A percentile compares a stretch with the other conserved stretches of the same genome.
Conservation (phyloP, 768 basidiomycete genomes). For the Fibroporia radiculosa region DNA sequence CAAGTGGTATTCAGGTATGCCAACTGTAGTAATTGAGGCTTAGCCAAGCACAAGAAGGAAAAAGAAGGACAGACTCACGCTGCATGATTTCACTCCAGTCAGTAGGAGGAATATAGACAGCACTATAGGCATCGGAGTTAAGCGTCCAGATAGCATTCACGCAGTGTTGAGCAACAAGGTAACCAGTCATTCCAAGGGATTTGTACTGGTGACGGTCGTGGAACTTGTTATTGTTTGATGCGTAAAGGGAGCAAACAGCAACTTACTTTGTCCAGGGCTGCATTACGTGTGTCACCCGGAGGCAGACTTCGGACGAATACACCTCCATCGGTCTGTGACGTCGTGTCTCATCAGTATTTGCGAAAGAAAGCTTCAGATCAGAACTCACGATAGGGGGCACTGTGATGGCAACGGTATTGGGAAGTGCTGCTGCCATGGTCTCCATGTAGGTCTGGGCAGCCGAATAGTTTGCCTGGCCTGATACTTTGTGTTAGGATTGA, state of each 20-base stretch:
- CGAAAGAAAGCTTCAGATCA: neutral
- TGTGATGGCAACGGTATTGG: constrained; percentile 4
- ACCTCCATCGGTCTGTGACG: constrained; percentile 5
- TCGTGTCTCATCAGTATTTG: neutral
- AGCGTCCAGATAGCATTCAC: constrained; percentile 8
- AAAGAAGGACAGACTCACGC: neutral
- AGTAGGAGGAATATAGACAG: constrained; percentile 5
- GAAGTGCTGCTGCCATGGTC: constrained; percentile 2
- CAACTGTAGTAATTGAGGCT: neutral
- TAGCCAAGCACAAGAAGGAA: neutral
- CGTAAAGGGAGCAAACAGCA: too few relatives aligned
- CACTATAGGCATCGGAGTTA: neutral
- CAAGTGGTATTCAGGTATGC: constrained; percentile 1
- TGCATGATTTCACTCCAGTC: constrained; percentile 5
- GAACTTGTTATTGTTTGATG: too few relatives aligned
- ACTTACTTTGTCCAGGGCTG: constrained; percentile 4
- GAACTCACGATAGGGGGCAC: constrained; percentile 7
- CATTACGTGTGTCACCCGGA: constrained; percentile 2
- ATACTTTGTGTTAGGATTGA: too few relatives aligned
- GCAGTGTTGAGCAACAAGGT: constrained; percentile 2
- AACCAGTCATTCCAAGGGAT: constrained; percentile 6
- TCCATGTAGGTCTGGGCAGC: constrained; percentile 8
- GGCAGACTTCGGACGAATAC: constrained; percentile 7
- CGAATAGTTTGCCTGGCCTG: constrained; percentile 8
- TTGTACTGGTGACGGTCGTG: neutral